phyloP scores from a whole-genome alignment of 441 rosid genomes.

The Cnidoscolus chayamansa region DNA sequence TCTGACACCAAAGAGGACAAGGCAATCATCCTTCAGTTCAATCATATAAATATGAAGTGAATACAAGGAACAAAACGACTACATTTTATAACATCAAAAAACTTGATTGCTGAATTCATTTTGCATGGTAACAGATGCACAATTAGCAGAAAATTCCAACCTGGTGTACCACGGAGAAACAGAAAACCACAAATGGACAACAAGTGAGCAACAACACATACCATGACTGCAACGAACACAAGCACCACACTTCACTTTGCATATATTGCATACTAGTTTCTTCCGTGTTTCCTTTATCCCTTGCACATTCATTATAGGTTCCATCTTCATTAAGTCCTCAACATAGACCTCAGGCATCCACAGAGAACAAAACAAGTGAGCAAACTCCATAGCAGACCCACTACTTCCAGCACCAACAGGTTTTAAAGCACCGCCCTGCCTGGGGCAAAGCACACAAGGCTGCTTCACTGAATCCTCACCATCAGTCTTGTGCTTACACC shows the following conservation, averaged over 20 bases:
- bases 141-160: conserved; percentile 19
- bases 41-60: not conserved
- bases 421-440: conserved; percentile 82
- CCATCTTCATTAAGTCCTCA: conserved; percentile 69
- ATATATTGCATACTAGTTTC: conserved; percentile 70
- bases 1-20: not conserved
- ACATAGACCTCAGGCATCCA: conserved; percentile 91
- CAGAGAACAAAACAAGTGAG: conserved; percentile 84
- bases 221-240: conserved; percentile 98
- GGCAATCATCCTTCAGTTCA: conserved; percentile 5
- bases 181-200: conserved; percentile 23
- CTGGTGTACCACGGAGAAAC: conserved; percentile 20
- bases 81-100: not conserved
- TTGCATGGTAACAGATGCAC: conserved; percentile 8
- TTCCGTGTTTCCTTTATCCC: conserved; percentile 63
- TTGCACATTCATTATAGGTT: conserved; percentile 62
- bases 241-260: conserved; percentile 88
- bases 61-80: not conserved
- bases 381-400: conserved; percentile 47
- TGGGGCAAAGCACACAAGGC: conserved; percentile 80
- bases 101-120: conserved; percentile 8
- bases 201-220: conserved; percentile 48
- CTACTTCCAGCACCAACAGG: conserved; percentile 45
- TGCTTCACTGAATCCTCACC: conserved; percentile 35
- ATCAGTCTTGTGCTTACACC: conserved; percentile 63